phyloP scores from a whole-genome alignment of 2,329 filamentous ascomycete species.

The Lachnellula cervina region DNA sequence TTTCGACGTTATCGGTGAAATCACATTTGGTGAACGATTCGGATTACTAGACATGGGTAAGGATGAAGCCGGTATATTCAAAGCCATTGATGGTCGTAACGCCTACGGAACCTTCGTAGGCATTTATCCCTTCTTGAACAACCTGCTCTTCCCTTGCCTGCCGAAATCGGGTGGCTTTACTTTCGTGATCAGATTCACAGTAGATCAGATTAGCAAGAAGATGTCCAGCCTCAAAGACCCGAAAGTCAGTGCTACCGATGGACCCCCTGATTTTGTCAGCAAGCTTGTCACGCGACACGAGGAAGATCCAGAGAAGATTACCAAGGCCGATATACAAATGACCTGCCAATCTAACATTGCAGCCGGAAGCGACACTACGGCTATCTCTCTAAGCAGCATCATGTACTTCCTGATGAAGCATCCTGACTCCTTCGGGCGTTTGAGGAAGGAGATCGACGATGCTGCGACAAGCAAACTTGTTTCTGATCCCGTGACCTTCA shows the following conservation, averaged over 20 bases:
- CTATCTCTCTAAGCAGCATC: conserved; percentile 31
- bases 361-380: conserved; percentile 35
- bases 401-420: conserved; percentile 29
- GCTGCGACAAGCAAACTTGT: background rate
- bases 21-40: conserved; percentile 35
- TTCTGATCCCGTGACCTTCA: conserved; percentile 25
- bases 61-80: conserved; percentile 32
- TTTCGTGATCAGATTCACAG: too few species aligned
- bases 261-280: background rate
- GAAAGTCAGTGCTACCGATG: background rate
- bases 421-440: conserved; percentile 28
- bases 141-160: too few species aligned
- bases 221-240: conserved; percentile 17
- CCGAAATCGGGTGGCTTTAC: too few species aligned
- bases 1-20: conserved; percentile 44
- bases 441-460: conserved; percentile 37
- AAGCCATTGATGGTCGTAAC: background rate
- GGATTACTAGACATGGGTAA: conserved; percentile 41
- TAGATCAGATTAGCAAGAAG: too few species aligned
- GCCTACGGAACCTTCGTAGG: background rate
- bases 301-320: conserved; percentile 7
- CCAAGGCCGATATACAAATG: conserved; percentile 1
- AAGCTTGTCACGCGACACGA: background rate
- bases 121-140: background rate
- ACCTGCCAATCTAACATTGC: conserved; percentile 10